phyloP scores from a whole-genome alignment of 1,284 basidiomycete genomes.

The Veloboletus limbatus region DNA sequence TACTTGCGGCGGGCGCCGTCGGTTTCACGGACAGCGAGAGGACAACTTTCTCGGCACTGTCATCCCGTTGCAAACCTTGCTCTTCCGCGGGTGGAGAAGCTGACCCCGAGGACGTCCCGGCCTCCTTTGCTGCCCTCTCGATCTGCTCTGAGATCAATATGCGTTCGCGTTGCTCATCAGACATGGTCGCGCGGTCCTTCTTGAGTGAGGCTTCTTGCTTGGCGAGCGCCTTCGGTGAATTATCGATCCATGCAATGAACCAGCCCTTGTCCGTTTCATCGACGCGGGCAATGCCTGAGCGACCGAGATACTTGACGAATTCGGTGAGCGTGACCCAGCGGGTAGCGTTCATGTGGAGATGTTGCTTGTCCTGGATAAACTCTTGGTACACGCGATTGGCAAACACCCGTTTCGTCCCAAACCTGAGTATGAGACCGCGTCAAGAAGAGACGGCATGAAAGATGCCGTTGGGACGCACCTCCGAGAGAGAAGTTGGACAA shows the following conservation, averaged over 20 bases:
- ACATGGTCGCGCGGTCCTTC: constrained; percentile 88
- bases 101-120: constrained; percentile 35
- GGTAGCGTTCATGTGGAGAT: constrained; percentile 98
- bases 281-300: constrained; percentile 84
- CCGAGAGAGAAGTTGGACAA: constrained; percentile 83
- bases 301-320: constrained; percentile 89
- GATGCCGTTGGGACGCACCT: constrained; percentile 48
- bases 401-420: constrained; percentile 89
- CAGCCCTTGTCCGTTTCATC: constrained; percentile 99
- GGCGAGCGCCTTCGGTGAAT: constrained; percentile 87
- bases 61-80: constrained; percentile 70
- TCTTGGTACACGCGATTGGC: constrained; percentile 98
- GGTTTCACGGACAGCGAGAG: constrained; percentile 65
- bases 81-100: constrained; percentile 45
- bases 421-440: constrained; percentile 45
- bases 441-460: not conserved
- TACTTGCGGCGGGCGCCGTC: constrained; percentile 31
- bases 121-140: constrained; percentile 69
- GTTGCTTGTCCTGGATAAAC: constrained; percentile 92
- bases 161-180: constrained; percentile 93
- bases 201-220: constrained; percentile 88
- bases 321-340: constrained; percentile 96
- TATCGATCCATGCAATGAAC: constrained; percentile 98
- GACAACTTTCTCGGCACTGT: constrained; percentile 70
- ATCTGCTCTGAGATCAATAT: constrained; percentile 93